Base-by-base conservation (phyloP, 2,329 filamentous ascomycete genomes). In the Pseudogymnoascus sp. region DNA sequence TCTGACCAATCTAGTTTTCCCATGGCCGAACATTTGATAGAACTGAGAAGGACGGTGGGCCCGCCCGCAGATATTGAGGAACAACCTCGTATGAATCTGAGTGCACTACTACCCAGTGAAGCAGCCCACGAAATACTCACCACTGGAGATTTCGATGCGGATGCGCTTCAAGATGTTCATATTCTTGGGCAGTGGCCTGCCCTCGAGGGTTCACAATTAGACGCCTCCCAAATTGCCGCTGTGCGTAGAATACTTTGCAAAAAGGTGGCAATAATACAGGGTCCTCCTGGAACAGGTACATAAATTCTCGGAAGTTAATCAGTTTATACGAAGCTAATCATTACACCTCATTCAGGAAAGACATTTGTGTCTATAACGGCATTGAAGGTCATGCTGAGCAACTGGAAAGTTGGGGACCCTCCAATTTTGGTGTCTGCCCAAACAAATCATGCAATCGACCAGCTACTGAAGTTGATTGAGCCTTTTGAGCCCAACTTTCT, bases 381-480 rank as follows among this genome's bases (percentile, higher is more conserved):
- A 0, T 74, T 97, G 8, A 85, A 83, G 57, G 79, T 88, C 1
- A 77, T 93, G 62, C 77, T 91, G 0, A 75, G 80, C 1, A 90
- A 89, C 62, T 80, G 84, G 70, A 72, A 74, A 1, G 70, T 72
- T 1, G 78, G 75, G 0, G 85, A 88, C 64, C 82, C 86, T 7
- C 90, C 90, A 0, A 86, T 97, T 31, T 81, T 96, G 19, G 80
- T 96, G 3, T 84, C 92, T 0, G 92, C 91, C 6, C 92, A 96
- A 70, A 97, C 92, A 0, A 97, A 97, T 65, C 92, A 96, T 74
- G 92, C 92, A 0, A 78, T 96, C 0, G 92, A 97, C 69, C 92
- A 96, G 72, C 79, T 97, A 0, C 78, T 96, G 0, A 72, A 71
- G 36, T 70, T 73, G 51, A 66, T 75, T 14, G 34, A 69, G 10